Evolutionary conservation across 345 rosid genomes (phyloP).

Genomic region (Garcia nutans): DNA sequence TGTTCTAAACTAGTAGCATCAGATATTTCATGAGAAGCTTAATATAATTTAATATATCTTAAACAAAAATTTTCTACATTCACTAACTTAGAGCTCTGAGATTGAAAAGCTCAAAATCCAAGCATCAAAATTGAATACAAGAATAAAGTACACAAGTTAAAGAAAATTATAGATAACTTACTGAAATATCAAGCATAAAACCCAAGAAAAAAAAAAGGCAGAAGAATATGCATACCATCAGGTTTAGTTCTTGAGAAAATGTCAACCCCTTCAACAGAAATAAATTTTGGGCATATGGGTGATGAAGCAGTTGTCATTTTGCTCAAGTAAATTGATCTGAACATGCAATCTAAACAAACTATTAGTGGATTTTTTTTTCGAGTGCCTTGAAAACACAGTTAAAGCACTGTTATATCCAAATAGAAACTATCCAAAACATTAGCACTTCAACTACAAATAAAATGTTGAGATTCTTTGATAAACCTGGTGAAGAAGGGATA

Average conservation of each 20-base stretch:
- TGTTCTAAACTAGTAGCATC: too few relatives aligned
- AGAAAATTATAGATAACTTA: not conserved
- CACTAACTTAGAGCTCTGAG: not conserved
- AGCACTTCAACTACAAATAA: not conserved
- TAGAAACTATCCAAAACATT: too few relatives aligned
- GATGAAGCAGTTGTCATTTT: slow-evolving; percentile 50
- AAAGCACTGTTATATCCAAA: not conserved
- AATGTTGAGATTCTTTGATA: not conserved
- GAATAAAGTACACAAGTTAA: not conserved
- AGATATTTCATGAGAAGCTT: too few relatives aligned
- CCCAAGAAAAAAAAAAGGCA: not conserved
- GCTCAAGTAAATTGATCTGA: slow-evolving; percentile 27
- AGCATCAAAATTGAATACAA: not conserved
- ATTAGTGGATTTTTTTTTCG: not conserved
- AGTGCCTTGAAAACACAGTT: not conserved
- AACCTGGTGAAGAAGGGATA: not conserved
- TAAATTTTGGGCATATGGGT: slow-evolving; percentile 48
- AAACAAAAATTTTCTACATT: not conserved
- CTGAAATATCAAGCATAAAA: not conserved
- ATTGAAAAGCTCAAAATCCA: not conserved
- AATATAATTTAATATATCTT: too few relatives aligned
- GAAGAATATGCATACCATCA: slow-evolving; percentile 42
- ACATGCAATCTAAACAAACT: not conserved
- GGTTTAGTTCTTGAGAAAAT: slow-evolving; percentile 32
- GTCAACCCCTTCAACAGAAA: slow-evolving; percentile 51